These are phyloP conservation scores for Dendrocalamus sinicus DNA, from an alignment of 176 grass and related monocot genomes.

Conservation along the genomic window DNA sequence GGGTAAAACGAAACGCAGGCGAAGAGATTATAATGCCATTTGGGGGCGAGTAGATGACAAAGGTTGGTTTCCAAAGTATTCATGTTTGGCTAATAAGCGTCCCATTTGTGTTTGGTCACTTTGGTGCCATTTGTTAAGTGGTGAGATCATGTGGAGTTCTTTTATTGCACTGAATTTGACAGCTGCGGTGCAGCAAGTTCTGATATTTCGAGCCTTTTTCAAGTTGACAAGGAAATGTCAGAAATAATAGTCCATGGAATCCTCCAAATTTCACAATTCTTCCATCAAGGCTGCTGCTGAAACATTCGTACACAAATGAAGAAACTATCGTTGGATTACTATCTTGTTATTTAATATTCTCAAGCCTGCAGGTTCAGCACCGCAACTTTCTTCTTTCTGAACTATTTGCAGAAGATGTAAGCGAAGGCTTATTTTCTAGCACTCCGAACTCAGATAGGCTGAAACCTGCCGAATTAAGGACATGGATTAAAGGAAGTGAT, in stretches of 20 bases:
- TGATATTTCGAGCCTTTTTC: constrained; percentile 2
- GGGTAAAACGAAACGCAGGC: neutral
- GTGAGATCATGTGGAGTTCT: constrained; percentile 25
- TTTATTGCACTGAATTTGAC: constrained; percentile 3
- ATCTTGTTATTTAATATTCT: neutral
- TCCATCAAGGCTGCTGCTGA: neutral
- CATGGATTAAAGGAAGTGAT: constrained; percentile 1
- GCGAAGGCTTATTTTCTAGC: neutral
- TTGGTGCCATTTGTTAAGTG: constrained; percentile 6
- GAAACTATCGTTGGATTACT: neutral
- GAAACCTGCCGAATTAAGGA: constrained; percentile 34
- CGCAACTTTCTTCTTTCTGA: neutral
- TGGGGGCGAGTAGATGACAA: constrained; percentile 23
- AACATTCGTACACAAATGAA: neutral
- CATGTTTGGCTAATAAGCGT: constrained; percentile 38
- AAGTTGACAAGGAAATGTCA: neutral
- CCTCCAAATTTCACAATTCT: neutral
- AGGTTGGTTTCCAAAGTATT: neutral
- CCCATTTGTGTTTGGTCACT: neutral
- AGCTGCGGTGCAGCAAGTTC: neutral
- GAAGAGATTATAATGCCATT: constrained; percentile 3
- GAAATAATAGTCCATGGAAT: neutral
- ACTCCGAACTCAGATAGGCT: neutral
- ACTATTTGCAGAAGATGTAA: neutral
- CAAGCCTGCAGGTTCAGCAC: constrained; percentile 18